Evolutionary conservation across 371 early-diverging fungal genomes (phyloP).

Genomic region (Batrachochytrium dendrobatidis): DNA sequence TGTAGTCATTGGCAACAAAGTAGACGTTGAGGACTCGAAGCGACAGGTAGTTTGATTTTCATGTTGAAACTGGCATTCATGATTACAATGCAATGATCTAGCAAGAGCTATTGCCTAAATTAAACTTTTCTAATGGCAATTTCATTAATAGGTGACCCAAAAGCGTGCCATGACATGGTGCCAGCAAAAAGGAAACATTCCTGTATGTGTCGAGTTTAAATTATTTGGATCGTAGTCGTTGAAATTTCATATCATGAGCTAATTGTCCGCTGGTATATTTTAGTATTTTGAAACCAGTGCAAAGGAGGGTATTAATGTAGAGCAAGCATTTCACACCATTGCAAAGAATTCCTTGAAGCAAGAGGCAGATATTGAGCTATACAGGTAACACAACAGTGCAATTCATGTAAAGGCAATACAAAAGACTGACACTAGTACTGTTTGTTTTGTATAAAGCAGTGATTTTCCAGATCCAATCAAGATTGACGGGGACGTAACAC

Average conservation of each 20-base stretch:
- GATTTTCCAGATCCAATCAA: conserved; percentile 91
- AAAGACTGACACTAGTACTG: not conserved
- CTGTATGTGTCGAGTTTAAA: conserved; percentile 35
- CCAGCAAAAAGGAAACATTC: conserved; percentile 89
- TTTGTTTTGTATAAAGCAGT: conserved; percentile 33
- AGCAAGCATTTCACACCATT: conserved; percentile 91
- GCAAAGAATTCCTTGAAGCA: conserved; percentile 89
- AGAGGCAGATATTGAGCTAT: conserved; percentile 85
- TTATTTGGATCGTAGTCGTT: not conserved
- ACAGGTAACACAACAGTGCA: conserved; percentile 15
- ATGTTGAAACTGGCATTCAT: not conserved
- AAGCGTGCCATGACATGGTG: conserved; percentile 95
- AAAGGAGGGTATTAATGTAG: conserved; percentile 95
- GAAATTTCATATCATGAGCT: not conserved
- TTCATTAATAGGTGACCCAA: conserved; percentile 62
- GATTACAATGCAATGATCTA: not conserved
- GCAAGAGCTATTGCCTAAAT: not conserved
- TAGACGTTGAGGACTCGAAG: conserved; percentile 90
- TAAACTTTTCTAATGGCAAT: not conserved
- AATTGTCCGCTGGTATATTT: not conserved
- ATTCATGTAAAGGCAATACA: not conserved
- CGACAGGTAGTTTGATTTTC: conserved; percentile 58
- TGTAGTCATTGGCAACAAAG: conserved; percentile 97
- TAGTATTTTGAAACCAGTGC: conserved; percentile 94
- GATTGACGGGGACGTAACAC: conserved; percentile 62